Evolutionary conservation across 2,329 filamentous ascomycete genomes (phyloP).

Genomic region (Nemania sp.): DNA sequence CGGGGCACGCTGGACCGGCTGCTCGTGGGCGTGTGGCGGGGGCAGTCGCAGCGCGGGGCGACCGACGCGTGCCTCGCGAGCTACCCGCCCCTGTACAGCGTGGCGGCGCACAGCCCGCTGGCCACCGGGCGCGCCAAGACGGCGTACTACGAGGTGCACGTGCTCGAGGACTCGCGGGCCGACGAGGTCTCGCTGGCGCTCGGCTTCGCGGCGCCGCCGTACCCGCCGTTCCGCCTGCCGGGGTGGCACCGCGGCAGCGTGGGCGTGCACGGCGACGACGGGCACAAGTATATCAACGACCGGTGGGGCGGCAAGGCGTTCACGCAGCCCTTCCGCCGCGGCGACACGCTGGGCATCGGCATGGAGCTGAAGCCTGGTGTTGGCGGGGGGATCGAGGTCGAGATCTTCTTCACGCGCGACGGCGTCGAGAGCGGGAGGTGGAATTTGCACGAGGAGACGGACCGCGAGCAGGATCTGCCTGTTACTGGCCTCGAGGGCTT

Average conservation of each 20-base stretch:
- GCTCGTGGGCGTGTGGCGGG: conserved; percentile 58
- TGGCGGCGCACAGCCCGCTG: conserved; percentile 61
- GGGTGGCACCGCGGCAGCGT: conserved; percentile 80
- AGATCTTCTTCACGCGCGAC: conserved; percentile 73
- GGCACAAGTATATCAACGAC: conserved; percentile 76
- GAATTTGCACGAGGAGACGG: conserved; percentile 76
- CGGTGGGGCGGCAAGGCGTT: conserved; percentile 74
- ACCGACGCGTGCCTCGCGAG: conserved; percentile 68
- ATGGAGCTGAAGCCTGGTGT: conserved; percentile 60
- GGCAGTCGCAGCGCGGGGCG: conserved; percentile 47
- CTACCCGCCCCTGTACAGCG: conserved; percentile 71
- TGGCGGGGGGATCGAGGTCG: conserved; percentile 50
- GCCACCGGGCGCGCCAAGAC: conserved; percentile 50
- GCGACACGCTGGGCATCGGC: conserved; percentile 72
- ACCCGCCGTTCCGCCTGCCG: conserved; percentile 76
- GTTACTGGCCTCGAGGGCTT: conserved; percentile 71
- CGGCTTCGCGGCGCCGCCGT: conserved; percentile 74
- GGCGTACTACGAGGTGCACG: conserved; percentile 74
- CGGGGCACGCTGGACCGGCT: conserved; percentile 51
- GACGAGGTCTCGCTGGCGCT: conserved; percentile 61
- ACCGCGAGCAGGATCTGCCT: conserved; percentile 63
- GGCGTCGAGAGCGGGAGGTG: conserved; percentile 65
- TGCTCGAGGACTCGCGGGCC: conserved; percentile 49
- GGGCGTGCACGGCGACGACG: conserved; percentile 81
- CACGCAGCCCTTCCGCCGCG: conserved; percentile 63